These are phyloP conservation scores for Aspergillus spinulosporus DNA, from an alignment of 2,329 filamentous ascomycete species.

Conservation along the genomic window DNA sequence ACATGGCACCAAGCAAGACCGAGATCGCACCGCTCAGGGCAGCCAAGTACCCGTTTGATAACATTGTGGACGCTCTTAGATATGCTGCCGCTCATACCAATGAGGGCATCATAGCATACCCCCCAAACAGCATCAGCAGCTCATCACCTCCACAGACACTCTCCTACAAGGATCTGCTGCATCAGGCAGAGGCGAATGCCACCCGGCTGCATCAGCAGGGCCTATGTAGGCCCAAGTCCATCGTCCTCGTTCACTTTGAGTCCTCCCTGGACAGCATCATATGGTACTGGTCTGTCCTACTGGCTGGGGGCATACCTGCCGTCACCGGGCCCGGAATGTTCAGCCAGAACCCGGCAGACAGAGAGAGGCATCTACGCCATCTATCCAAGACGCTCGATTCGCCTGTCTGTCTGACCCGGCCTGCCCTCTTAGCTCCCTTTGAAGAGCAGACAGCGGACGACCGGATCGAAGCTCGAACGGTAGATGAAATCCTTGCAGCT, in stretches of 20 bases:
- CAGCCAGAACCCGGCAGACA: conserved; percentile 13
- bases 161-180: no score
- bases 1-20: no score
- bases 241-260: conserved; percentile 35
- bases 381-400: background rate
- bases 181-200: no score
- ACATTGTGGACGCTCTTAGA: background rate
- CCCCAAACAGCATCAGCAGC: no score
- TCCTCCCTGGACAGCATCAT: conserved; percentile 40
- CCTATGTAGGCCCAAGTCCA: background rate
- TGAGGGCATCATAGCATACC: no score
- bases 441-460: background rate
- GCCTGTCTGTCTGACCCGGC: background rate
- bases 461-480: no score
- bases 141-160: no score
- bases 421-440: background rate
- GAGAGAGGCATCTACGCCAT: background rate
- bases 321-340: conserved; percentile 39
- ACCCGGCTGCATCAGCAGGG: background rate
- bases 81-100: no score
- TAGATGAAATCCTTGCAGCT: background rate
- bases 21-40: background rate
- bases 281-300: conserved; percentile 46
- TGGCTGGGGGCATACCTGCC: conserved; percentile 41
- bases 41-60: background rate